Percentiles rank a stretch among this genome's conserved stretches.
Evolutionary conservation across 768 basidiomycete species (phyloP).

Genomic region (Infundibulicybe gibba): DNA sequence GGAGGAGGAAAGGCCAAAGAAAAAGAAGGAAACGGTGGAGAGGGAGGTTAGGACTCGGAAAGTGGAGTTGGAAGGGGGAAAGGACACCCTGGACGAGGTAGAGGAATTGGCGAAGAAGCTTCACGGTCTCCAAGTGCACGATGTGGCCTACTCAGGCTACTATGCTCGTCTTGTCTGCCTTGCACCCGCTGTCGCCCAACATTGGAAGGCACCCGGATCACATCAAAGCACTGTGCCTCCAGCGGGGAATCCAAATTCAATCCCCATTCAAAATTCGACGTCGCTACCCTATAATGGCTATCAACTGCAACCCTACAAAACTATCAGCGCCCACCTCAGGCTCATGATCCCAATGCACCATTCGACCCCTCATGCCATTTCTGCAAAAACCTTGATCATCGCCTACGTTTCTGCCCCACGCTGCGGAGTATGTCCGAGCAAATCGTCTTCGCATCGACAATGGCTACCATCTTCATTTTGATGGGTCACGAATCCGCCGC

Average conservation of each 20-base stretch:
- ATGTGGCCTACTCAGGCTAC: background rate
- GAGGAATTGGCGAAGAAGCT: constrained; percentile 6
- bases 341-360: background rate
- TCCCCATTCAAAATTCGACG: too few species aligned
- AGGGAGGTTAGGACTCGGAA: constrained; percentile 4
- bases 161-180: background rate
- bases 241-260: too few species aligned
- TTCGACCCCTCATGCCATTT: background rate
- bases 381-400: background rate
- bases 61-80: background rate
- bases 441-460: too few species aligned
- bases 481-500: background rate
- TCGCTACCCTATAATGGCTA: too few species aligned
- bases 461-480: background rate
- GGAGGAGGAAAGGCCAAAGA: background rate
- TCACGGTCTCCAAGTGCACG: background rate
- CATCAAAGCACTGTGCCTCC: too few species aligned
- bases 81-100: constrained; percentile 1
- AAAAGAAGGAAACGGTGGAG: background rate
- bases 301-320: too few species aligned
- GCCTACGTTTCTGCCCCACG: background rate
- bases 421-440: background rate
- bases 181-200: background rate
- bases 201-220: too few species aligned
- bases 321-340: background rate